Evolutionary conservation across 2,329 filamentous ascomycete genomes (phyloP), one percentile per base, ranked within the genome.

Genomic region (Aspergillus alliaceus): DNA sequence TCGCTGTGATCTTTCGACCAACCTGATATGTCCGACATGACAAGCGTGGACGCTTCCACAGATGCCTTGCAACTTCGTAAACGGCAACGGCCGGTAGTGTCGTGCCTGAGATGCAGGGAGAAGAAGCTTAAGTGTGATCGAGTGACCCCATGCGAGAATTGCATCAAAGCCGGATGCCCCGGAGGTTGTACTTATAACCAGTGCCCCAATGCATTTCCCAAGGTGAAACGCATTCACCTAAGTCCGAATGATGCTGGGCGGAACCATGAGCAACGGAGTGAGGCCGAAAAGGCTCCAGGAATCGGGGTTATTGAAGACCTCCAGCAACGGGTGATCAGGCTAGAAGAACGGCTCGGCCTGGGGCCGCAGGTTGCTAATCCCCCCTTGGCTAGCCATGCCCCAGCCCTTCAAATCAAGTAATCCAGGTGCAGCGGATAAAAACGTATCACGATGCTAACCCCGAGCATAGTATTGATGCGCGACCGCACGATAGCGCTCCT

Each of bases 111-210:
- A 22, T 68, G 66, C 50, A 53, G 66, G 51, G 59, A 62, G 35
- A 68, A 68, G 53, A 69, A 68, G 46, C 48, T 68, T 24, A 69
- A 66, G 53, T 67, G 65, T 54, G 64, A 67, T 53, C 61, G 63
- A 1, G 54, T 56, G 5, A 39, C 52, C 14, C 66, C 64, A 6
- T 68, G 66, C 39, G 54, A 65, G 56, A 68, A 68, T 40, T 68
- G 66, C 58, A 53, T 27, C 22, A 65, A 61, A 53, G 60, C 61
- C 9, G 62, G 56, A 9, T 61, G 58, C 15, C 39, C 51, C 3
- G 32, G 52, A 2, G 56, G 60, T 20, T 67, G 65, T 55, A 34
- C 49, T 6, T 67, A 62, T 14, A 58, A 58, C 32, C 59, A 62
- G n/a, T 53, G 51, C n/a, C 46, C 42, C 18, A 48, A 59, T 20